These are phyloP conservation scores for Euryodendron excelsum DNA, from an alignment of 148 eudicot species.

Conservation along the genomic window DNA sequence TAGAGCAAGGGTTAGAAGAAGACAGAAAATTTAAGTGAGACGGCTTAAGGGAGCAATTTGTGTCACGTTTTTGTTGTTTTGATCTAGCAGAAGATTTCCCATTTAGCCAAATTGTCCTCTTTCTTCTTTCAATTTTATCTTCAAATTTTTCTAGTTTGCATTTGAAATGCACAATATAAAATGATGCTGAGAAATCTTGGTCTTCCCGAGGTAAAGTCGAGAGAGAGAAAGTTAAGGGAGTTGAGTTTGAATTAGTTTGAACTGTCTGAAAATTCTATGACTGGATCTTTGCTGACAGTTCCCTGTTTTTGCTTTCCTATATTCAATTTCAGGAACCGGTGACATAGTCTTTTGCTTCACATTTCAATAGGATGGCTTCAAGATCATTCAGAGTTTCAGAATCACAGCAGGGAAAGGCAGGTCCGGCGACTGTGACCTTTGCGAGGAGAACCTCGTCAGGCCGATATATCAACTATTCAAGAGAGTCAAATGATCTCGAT, in stretches of 20 bases:
- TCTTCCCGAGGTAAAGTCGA: neutral
- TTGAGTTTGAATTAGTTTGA: neutral
- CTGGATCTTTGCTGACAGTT: neutral
- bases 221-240: neutral
- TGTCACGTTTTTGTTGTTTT: neutral
- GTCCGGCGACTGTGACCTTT: slow-evolving; percentile 52
- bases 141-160: neutral
- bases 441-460: slow-evolving; percentile 79
- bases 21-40: no score
- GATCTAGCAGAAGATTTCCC: neutral
- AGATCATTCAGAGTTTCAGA: slow-evolving; percentile 27
- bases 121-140: neutral
- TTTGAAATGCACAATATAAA: neutral
- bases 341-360: neutral
- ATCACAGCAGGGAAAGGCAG: slow-evolving; percentile 31
- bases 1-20: no score
- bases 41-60: no score
- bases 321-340: neutral
- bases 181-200: neutral
- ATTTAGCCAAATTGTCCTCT: neutral
- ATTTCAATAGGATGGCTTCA: slow-evolving; percentile 17
- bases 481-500: slow-evolving; percentile 62
- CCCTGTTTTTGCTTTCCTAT: neutral
- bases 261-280: neutral
- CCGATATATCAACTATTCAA: slow-evolving; percentile 66